These are phyloP conservation scores for Oldenlandia corymbosa DNA, from an alignment of 257 asterid genomes.

Conservation along the genomic window DNA sequence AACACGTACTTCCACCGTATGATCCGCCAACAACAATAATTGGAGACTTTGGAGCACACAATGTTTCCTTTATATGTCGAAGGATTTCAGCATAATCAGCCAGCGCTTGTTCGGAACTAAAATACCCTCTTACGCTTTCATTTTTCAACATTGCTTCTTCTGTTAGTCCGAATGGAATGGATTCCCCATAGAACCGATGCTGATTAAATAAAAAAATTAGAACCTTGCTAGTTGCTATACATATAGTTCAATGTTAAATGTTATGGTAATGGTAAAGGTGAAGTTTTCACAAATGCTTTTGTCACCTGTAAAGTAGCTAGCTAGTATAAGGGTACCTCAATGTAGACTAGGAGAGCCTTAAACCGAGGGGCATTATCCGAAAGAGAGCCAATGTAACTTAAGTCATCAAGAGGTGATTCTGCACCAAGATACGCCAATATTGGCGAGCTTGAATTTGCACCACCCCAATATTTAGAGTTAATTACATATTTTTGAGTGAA, in stretches of 20 bases:
- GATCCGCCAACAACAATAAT: conserved; percentile 14
- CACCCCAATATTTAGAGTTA: conserved; percentile 51
- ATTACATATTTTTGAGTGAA: conserved; percentile 53
- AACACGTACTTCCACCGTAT: conserved; percentile 46
- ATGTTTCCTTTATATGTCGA: not conserved
- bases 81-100: conserved; percentile 18
- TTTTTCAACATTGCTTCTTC: not conserved
- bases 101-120: conserved; percentile 13
- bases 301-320: too few relatives aligned
- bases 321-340: too few relatives aligned
- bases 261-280: not conserved
- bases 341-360: conserved; percentile 49
- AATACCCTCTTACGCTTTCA: conserved; percentile 2
- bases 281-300: too few relatives aligned
- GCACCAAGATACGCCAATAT: conserved; percentile 23
- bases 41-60: conserved; percentile 8
- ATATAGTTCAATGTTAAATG: too few relatives aligned
- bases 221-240: not conserved
- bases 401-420: not conserved
- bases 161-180: conserved; percentile 14
- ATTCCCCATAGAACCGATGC: conserved; percentile 23
- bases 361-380: conserved; percentile 47
- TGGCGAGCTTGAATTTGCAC: conserved; percentile 23
- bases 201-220: not conserved
- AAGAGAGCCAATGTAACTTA: conserved; percentile 26